Base-by-base conservation (phyloP, 1,284 basidiomycete species). In the Hypsizygus ulmarius region DNA sequence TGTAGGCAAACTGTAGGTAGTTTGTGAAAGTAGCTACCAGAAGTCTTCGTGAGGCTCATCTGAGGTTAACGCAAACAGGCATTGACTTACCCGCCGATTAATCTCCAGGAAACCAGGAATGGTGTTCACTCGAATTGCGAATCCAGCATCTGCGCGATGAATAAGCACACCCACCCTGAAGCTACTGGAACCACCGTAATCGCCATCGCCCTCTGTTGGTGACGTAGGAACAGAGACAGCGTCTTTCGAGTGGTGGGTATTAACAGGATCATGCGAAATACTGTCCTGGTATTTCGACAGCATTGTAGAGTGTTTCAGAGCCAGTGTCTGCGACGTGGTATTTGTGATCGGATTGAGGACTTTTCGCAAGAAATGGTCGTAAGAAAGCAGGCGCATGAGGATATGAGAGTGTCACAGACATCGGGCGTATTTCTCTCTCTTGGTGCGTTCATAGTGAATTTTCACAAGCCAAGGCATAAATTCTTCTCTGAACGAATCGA, bases 381-480 rank as follows among this genome's bases (percentile, higher is more conserved):
- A 36, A 43, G 51, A 28, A 49, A 41, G 3, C 18, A 34, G 27
- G 44, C 34, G 15, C 15, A 29, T 28, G 21, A 52, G 34, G 39
- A 29, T 15, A 35, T 12, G 32, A 8, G 15, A 9, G 7, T 14
- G 28, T 27, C 25, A 54, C 68, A 44, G 57, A 84, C 84, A 64
- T 47, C 66, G 62, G 19, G 70, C 75, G 55, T 87, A 87, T 66
- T 81, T 86, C 38, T 65, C 67, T 51, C 73, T 71, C 57, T 80
- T 82, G 6, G 73, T 71, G 8, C 71, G 68, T 47, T 85, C 82
- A 57, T 92, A 93, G 51, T 89, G 87, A 5, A 89, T 72, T 64
- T 91, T 93, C 68, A 90, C 87, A 37, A 95, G 64, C 90, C 91
- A 95, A 0, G 93, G 93, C 5, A 96, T 67, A 58, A 95, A 90